Evolutionary conservation across 768 basidiomycete species (phyloP), one percentile per base, ranked within the genome.

Genomic region (Hypholoma sublateritium): DNA sequence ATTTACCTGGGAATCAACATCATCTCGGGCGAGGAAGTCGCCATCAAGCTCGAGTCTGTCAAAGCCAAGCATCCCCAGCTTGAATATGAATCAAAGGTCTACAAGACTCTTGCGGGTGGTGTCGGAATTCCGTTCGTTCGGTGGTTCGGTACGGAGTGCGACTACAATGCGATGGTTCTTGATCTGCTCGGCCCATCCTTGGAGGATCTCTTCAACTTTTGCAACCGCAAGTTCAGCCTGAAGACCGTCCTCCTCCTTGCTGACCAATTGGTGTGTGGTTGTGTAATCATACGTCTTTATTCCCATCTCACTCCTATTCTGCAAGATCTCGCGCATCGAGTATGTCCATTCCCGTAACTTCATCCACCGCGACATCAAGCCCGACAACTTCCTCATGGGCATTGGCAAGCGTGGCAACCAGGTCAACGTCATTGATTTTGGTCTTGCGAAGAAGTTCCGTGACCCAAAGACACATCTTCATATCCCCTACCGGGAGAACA

Each of bases 51-150:
- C 66, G 97, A 99, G 77, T 98, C 96, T 1, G 94, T 98, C 74
- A 99, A 99, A 76, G 97, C 97, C 64, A 99, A 99, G 75, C 97
- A 99, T 65, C 97, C 97, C n/a, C 97, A 99, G 76, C 89, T 99
- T 67, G 97, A 99, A 74, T 99, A 99, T 70, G 96, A 99, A 76
- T 89, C 88, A 63, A 91, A 91, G 73, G 91, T 92, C 47, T 90
- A 89, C 78, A 98, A 98, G 86, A 94, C 93, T n/a, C 86, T 99
- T 50, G 96, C 97, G 17, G 97, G 97, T 55, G 97, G 97, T 63
- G 97, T 99, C 56, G 97, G 97, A 51, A 95, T 99, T 11, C 97
- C 97, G 7, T 99, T 99, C 64, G 97, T 99, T 55, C 79, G 97
- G 66, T 99, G 91, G 90, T 92, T 89, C 64, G 90, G 90, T 21